Percentiles rank a stretch among this genome's conserved stretches.
Conservation (phyloP, 768 basidiomycete genomes). For the Tephrocybe sp. region DNA sequence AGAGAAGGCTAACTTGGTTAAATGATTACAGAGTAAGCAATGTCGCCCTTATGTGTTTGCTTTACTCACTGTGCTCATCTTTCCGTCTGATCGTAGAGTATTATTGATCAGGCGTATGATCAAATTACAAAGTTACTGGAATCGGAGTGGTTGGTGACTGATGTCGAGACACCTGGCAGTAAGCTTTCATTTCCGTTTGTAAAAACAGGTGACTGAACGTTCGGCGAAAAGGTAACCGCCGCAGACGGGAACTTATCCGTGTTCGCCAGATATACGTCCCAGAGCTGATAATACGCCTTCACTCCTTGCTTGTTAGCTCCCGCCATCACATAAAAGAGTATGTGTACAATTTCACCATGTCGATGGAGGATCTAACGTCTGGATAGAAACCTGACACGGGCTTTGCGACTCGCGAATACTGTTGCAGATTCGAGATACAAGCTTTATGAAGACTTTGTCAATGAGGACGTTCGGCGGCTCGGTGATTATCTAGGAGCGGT, state of each 20-base stretch:
- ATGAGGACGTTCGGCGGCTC: slow-evolving; percentile 57
- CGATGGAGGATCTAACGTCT: not conserved
- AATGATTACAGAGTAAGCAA: slow-evolving; percentile 62
- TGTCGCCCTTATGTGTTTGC: not conserved
- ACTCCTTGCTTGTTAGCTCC: slow-evolving; percentile 68
- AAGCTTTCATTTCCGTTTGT: slow-evolving; percentile 10
- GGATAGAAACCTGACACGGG: slow-evolving; percentile 71
- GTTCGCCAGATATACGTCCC: slow-evolving; percentile 89
- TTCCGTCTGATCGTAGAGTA: slow-evolving; percentile 32
- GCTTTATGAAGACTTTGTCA: slow-evolving; percentile 83
- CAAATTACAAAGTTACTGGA: slow-evolving; percentile 71
- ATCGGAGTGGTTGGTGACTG: slow-evolving; percentile 72
- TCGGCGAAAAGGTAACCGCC: slow-evolving; percentile 42
- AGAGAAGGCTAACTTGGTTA: slow-evolving; percentile 60
- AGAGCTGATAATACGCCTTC: slow-evolving; percentile 84
- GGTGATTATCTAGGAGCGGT: slow-evolving; percentile 77
- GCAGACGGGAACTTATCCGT: slow-evolving; percentile 68
- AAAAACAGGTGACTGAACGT: not conserved
- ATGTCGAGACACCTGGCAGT: slow-evolving; percentile 45
- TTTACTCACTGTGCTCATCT: not conserved
- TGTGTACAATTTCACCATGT: slow-evolving; percentile 23
- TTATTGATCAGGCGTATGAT: slow-evolving; percentile 65
- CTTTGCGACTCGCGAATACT: slow-evolving; percentile 75
- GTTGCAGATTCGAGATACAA: slow-evolving; percentile 87
- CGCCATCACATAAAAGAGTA: slow-evolving; percentile 65